Percentiles rank a stretch among this genome's conserved stretches.
Conservation (phyloP, 768 basidiomycete species). For the Hebeloma cylindrosporum region DNA sequence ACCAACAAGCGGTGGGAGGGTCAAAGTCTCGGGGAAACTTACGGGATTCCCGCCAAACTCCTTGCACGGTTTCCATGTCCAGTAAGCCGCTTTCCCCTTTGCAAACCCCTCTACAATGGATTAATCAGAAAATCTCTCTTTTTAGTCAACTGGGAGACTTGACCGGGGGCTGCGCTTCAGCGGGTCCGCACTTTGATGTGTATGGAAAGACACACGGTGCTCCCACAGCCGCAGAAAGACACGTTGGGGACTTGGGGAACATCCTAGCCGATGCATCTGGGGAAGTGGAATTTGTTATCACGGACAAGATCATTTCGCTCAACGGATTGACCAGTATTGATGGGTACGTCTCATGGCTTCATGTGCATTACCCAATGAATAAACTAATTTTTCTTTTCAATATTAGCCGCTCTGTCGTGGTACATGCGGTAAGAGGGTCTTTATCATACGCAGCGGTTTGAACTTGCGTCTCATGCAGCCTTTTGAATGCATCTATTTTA, state of each 20-base stretch:
- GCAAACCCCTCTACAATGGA: background rate
- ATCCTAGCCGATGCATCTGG: slow-evolving; percentile 62
- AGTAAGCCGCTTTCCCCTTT: slow-evolving; percentile 46
- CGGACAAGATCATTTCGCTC: slow-evolving; percentile 61
- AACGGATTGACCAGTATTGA: slow-evolving; percentile 67
- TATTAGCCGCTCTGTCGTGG: slow-evolving; percentile 64
- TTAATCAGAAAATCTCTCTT: background rate
- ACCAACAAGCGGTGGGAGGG: slow-evolving; percentile 43
- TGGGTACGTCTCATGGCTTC: slow-evolving; percentile 43
- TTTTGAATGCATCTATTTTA: too few species aligned
- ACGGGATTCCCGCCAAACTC: slow-evolving; percentile 57
- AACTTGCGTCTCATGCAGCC: background rate
- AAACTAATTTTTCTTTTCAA: too few species aligned
- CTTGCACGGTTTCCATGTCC: slow-evolving; percentile 76
- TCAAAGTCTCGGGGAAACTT: slow-evolving; percentile 63
- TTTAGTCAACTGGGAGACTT: slow-evolving; percentile 56
- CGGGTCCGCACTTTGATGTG: slow-evolving; percentile 81
- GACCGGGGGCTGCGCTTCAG: slow-evolving; percentile 61
- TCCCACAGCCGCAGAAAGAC: slow-evolving; percentile 51
- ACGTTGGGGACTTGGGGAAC: slow-evolving; percentile 80
- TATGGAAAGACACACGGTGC: slow-evolving; percentile 64
- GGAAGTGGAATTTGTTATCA: slow-evolving; percentile 54
- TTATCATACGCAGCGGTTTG: background rate
- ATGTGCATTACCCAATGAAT: background rate
- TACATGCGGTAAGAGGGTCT: slow-evolving; percentile 46